Conservation (phyloP, 495 filamentous ascomycete species). For the Xylaria castorea region DNA sequence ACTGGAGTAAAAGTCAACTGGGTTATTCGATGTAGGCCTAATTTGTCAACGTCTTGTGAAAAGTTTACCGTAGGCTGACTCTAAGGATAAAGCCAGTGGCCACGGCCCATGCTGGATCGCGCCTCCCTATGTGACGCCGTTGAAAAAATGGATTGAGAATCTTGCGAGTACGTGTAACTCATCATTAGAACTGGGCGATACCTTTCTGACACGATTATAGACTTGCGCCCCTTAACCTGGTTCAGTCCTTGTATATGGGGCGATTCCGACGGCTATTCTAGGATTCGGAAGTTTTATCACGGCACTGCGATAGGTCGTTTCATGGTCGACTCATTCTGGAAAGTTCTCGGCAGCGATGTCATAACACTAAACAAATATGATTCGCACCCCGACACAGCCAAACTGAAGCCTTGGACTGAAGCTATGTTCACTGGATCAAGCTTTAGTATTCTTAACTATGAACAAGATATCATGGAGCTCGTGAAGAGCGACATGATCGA, state of each 20-base stretch:
- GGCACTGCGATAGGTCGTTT: constrained; percentile 66
- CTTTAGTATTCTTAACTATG: constrained; percentile 72
- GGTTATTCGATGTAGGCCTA: constrained; percentile 69
- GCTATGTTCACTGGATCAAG: constrained; percentile 66
- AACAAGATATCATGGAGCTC: constrained; percentile 64
- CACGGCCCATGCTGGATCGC: constrained; percentile 74
- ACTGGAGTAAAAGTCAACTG: constrained; percentile 72
- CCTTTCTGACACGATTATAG: constrained; percentile 30
- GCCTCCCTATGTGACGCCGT: constrained; percentile 51
- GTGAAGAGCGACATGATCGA: constrained; percentile 63
- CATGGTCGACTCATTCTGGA: constrained; percentile 71
- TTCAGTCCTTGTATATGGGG: constrained; percentile 49
- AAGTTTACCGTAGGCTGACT: constrained; percentile 22
- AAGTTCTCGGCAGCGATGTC: constrained; percentile 61
- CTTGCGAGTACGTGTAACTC: constrained; percentile 59
- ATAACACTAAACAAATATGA: constrained; percentile 60
- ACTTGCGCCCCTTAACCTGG: constrained; percentile 41
- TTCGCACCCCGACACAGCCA: constrained; percentile 62
- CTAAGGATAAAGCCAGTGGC: constrained; percentile 58
- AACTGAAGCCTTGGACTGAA: constrained; percentile 65
- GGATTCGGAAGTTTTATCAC: constrained; percentile 63
- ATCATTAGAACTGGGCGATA: not conserved
- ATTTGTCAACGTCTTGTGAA: not conserved
- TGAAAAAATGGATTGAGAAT: constrained; percentile 57
- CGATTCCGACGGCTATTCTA: constrained; percentile 43